Conservation (phyloP, 768 basidiomycete species). For the Lactifluus subvellereus region DNA sequence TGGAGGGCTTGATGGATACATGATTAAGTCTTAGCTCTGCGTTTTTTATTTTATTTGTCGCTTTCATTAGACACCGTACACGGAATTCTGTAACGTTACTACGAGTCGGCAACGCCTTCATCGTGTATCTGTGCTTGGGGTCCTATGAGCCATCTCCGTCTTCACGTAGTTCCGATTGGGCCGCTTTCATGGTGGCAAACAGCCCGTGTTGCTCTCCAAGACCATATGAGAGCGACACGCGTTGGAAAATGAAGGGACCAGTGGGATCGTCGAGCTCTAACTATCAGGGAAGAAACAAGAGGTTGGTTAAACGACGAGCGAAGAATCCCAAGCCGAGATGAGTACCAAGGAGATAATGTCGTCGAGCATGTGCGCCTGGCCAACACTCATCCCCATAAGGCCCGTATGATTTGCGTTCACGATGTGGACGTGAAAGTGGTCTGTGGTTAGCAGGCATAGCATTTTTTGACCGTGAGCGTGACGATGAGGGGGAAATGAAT, state of each 20-base stretch:
- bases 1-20: slow-evolving; percentile 37
- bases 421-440: slow-evolving; percentile 93
- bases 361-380: slow-evolving; percentile 90
- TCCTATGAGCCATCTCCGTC: neutral
- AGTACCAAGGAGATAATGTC: slow-evolving; percentile 82
- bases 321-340: neutral
- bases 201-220: slow-evolving; percentile 79
- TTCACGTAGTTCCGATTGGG: slow-evolving; percentile 28
- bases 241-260: slow-evolving; percentile 52
- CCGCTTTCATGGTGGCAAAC: slow-evolving; percentile 41
- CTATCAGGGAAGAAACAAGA: slow-evolving; percentile 36
- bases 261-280: slow-evolving; percentile 51
- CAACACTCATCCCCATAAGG: slow-evolving; percentile 67
- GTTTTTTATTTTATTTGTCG: slow-evolving; percentile 11
- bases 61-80: neutral
- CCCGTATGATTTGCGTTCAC: slow-evolving; percentile 67
- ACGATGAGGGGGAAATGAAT: neutral
- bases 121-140: neutral
- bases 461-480: neutral
- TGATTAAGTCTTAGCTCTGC: neutral
- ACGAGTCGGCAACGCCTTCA: neutral
- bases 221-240: slow-evolving; percentile 75
- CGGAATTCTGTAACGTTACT: slow-evolving; percentile 4
- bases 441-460: slow-evolving; percentile 36
- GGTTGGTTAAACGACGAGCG: neutral